These are phyloP conservation scores for Theileria luwenshuni DNA, from an alignment of 169 alveolate genomes.

Conservation along the genomic window DNA sequence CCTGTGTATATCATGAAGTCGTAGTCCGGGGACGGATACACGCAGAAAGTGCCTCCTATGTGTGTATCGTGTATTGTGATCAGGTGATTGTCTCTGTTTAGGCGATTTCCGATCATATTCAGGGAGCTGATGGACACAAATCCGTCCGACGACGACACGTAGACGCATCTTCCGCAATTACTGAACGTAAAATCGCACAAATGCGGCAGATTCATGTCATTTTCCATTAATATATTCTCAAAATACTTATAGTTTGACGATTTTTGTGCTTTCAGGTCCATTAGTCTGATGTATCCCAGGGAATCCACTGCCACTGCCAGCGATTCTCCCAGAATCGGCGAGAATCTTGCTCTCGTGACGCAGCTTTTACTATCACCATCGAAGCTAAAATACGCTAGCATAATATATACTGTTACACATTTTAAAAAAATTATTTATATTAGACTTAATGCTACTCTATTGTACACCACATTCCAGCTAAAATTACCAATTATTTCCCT, in stretches of 20 bases:
- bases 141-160: slow-evolving; percentile 54
- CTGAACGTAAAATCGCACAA: slow-evolving; percentile 49
- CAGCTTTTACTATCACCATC: slow-evolving; percentile 23
- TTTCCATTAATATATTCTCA: not conserved
- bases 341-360: slow-evolving; percentile 51
- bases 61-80: slow-evolving; percentile 42
- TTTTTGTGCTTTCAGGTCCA: slow-evolving; percentile 45
- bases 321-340: slow-evolving; percentile 35
- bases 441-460: not conserved
- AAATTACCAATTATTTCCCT: not conserved
- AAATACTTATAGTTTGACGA: slow-evolving; percentile 13
- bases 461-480: slow-evolving; percentile 2
- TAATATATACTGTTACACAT: slow-evolving; percentile 22
- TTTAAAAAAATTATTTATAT: slow-evolving; percentile 5
- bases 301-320: slow-evolving; percentile 50
- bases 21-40: slow-evolving; percentile 59
- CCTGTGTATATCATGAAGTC: slow-evolving; percentile 72
- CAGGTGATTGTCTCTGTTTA: slow-evolving; percentile 31
- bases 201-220: slow-evolving; percentile 6
- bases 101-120: slow-evolving; percentile 35
- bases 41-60: slow-evolving; percentile 65
- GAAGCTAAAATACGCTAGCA: slow-evolving; percentile 54
- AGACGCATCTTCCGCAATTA: slow-evolving; percentile 26
- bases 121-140: slow-evolving; percentile 42
- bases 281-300: slow-evolving; percentile 34